Evolutionary conservation across 768 basidiomycete species (phyloP).

Genomic region (Termitomyces sp.): DNA sequence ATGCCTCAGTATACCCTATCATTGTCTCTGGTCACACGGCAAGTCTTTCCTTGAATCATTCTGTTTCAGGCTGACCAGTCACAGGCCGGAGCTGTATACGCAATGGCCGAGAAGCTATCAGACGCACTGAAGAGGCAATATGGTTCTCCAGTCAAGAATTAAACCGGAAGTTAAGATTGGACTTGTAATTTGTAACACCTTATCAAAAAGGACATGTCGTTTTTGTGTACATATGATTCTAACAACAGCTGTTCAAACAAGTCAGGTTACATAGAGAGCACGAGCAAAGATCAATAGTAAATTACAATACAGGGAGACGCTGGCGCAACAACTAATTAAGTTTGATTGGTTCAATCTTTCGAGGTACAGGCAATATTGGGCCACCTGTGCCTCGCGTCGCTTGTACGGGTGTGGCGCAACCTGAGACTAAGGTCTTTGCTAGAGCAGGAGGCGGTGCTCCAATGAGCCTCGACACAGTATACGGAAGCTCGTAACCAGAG

Average conservation of each 20-base stretch:
- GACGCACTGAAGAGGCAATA: constrained; percentile 24
- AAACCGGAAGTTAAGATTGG: background rate
- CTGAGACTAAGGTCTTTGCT: constrained; percentile 36
- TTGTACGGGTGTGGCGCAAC: constrained; percentile 19
- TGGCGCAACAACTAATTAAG: constrained; percentile 22
- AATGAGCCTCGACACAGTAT: constrained; percentile 71
- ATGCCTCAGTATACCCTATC: constrained; percentile 41
- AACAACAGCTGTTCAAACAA: background rate
- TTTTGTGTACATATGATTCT: background rate
- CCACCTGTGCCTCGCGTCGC: constrained; percentile 16
- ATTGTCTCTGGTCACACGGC: constrained; percentile 45
- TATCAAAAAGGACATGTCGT: background rate
- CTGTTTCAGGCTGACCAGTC: background rate
- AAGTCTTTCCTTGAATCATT: constrained; percentile 10
- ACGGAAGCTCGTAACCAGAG: constrained; percentile 75
- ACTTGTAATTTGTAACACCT: background rate
- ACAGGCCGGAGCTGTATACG: constrained; percentile 25
- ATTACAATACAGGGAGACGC: constrained; percentile 1
- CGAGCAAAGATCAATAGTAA: constrained; percentile 3
- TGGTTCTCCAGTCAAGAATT: background rate
- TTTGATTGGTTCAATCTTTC: constrained; percentile 37
- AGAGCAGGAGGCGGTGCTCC: constrained; percentile 69
- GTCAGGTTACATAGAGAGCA: background rate
- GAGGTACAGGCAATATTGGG: constrained; percentile 35
- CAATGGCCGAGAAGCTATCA: constrained; percentile 26